A percentile compares a stretch with the other conserved stretches of the same genome.
These are phyloP conservation scores for Zygoascus flipseniorum DNA, from an alignment of 805 yeast genomes.

Conservation along the genomic window DNA sequence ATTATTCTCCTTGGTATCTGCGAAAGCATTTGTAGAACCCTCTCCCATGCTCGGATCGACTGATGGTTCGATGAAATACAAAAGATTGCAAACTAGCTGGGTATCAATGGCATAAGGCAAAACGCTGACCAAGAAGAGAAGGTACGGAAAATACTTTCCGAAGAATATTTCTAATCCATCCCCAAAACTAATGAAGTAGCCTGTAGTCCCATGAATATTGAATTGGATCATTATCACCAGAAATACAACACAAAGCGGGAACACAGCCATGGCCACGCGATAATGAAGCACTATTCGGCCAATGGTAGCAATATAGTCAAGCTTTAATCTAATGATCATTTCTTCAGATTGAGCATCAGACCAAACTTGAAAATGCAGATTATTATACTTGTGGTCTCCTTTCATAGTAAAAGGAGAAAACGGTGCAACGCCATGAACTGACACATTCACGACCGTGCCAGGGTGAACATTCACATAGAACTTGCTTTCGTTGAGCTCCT, in stretches of 20 bases:
- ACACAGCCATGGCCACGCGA: constrained; percentile 59
- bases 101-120: constrained; percentile 26
- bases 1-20: constrained; percentile 32
- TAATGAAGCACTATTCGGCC: constrained; percentile 63
- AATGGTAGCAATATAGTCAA: constrained; percentile 51
- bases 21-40: constrained; percentile 11
- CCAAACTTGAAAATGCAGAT: constrained; percentile 26
- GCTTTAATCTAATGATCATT: constrained; percentile 20
- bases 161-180: constrained; percentile 36
- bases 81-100: constrained; percentile 29
- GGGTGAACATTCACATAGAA: constrained; percentile 56
- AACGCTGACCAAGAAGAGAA: constrained; percentile 23
- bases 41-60: constrained; percentile 13
- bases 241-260: constrained; percentile 53
- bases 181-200: constrained; percentile 37
- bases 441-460: constrained; percentile 32
- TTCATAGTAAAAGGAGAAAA: constrained; percentile 43
- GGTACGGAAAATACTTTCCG: constrained; percentile 21
- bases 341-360: constrained; percentile 18
- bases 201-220: constrained; percentile 31
- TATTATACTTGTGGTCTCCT: constrained; percentile 8
- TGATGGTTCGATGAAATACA: constrained; percentile 45
- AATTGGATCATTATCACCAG: constrained; percentile 50
- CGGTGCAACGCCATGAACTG: constrained; percentile 61
- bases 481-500: constrained; percentile 64